These are phyloP conservation scores for Gossypium australe DNA, from an alignment of 345 rosid species.

Conservation along the genomic window DNA sequence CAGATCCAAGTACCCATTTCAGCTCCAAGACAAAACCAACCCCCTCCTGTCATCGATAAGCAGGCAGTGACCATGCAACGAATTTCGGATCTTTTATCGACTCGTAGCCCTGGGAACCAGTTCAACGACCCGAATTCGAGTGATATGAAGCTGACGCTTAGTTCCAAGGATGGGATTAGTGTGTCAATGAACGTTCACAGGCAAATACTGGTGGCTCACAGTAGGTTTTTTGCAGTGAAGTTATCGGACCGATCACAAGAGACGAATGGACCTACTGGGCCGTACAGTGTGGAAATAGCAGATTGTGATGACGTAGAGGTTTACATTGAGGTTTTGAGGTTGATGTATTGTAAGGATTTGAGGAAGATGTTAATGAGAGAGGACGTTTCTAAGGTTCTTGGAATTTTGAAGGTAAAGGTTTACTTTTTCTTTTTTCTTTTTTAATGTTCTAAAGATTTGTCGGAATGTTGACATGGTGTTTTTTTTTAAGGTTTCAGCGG, in stretches of 20 bases:
- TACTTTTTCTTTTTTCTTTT: not conserved
- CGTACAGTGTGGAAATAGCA: conserved; percentile 82
- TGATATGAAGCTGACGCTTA: conserved; percentile 75
- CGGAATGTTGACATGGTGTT: conserved; percentile 9
- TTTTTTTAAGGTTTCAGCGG: conserved; percentile 75
- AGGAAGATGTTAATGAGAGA: conserved; percentile 91
- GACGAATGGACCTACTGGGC: conserved; percentile 30
- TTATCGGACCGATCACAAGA: conserved; percentile 78
- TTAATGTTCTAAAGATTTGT: not conserved
- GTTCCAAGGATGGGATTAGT: conserved; percentile 79
- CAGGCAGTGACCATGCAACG: conserved; percentile 74
- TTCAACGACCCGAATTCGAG: conserved; percentile 78
- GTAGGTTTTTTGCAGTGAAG: conserved; percentile 75
- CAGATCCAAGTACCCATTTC: conserved; percentile 26
- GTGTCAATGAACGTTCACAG: conserved; percentile 72
- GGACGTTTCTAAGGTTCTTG: conserved; percentile 80
- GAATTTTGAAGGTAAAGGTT: conserved; percentile 70
- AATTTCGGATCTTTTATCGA: conserved; percentile 54
- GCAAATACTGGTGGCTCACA: conserved; percentile 82
- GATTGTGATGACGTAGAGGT: conserved; percentile 98
- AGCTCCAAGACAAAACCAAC: conserved; percentile 24
- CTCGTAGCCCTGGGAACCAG: conserved; percentile 73
- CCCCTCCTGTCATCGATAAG: conserved; percentile 33
- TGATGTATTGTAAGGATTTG: conserved; percentile 92
- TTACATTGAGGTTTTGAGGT: conserved; percentile 79